Evolutionary conservation across 2,329 filamentous ascomycete genomes (phyloP), one percentile per base, ranked within the genome.

Genomic region (Myrmaecium sp.): DNA sequence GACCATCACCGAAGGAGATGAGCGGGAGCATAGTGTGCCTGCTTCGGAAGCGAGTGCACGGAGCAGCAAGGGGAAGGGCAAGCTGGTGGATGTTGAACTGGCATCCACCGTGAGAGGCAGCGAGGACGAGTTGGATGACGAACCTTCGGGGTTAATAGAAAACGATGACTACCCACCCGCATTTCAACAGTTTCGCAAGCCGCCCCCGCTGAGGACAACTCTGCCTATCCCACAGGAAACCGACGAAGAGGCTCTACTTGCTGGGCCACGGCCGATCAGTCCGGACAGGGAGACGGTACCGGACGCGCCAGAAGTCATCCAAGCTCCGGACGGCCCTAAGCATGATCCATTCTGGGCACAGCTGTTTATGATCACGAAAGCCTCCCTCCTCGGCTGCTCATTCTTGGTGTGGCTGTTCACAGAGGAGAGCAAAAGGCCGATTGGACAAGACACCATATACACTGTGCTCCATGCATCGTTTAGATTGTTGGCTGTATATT

Each of bases 401-500:
- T 73, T 93, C 35, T 64, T 98, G 9, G 77, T 93, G 14, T 91
- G 79, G 60, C 64, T 98, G 21, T 82, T 95, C 46, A 95, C 86
- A 2, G 71, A 78, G 11, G 58, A 58, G 28, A 62, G 63, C 29
- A 78, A 78, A 44, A 66, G 66, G 32, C 75, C 76, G 1, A 67
- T 91, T 30, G 86, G 84, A 9, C n/a, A n/a, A n/a, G 89, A 98
- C 50, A 94, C 86, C 1, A 82, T 98, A 31, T 98, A 98, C 51
- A 82, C 78, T 9, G 83, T 81, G 4, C 57, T 98, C 18, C 75
- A 79, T 39, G 72, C 74, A 26, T 94, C 84, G 1, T 89, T 91
- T 43, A 75, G 89, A 44, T 74, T 95, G 37, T 70, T 98, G 21
- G 79, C 81, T 2, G 71, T 89, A 27, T 91, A 95, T 52, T 95